Percentiles rank a stretch among this genome's conserved stretches.
phyloP scores from a whole-genome alignment of 2,329 filamentous ascomycete species.

The Aspergillus fructus region DNA sequence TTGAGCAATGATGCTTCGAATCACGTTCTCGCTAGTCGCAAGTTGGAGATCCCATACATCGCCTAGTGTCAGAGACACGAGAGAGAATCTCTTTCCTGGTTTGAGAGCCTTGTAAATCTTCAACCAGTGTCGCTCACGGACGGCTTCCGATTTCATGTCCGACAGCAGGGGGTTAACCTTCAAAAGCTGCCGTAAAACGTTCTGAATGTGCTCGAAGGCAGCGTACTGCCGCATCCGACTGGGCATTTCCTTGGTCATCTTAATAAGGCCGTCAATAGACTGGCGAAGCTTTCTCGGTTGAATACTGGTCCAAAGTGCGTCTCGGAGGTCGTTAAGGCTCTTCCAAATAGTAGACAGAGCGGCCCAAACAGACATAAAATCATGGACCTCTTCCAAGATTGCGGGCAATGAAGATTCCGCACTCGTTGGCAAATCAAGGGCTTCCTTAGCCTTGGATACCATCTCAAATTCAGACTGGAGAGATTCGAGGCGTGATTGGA shows the following conservation, averaged over 20 bases:
- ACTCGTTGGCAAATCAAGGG: slow-evolving; percentile 80
- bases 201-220: slow-evolving; percentile 98
- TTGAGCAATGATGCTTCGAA: slow-evolving; percentile 90
- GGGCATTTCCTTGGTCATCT: slow-evolving; percentile 99
- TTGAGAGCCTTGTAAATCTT: slow-evolving; percentile 97
- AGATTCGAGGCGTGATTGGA: slow-evolving; percentile 80
- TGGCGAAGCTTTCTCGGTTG: slow-evolving; percentile 90
- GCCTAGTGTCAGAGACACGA: slow-evolving; percentile 91
- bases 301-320: slow-evolving; percentile 91
- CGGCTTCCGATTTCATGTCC: slow-evolving; percentile 93
- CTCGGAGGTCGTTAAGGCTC: slow-evolving; percentile 88
- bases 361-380: slow-evolving; percentile 99
- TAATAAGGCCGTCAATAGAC: slow-evolving; percentile 86
- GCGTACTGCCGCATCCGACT: slow-evolving; percentile 98
- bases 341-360: slow-evolving; percentile 95
- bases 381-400: slow-evolving; percentile 91
- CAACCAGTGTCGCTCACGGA: slow-evolving; percentile 93
- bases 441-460: slow-evolving; percentile 95
- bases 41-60: slow-evolving; percentile 98
- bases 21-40: slow-evolving; percentile 78
- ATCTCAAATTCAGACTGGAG: slow-evolving; percentile 87
- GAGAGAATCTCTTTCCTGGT: slow-evolving; percentile 89
- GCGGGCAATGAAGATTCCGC: slow-evolving; percentile 78
- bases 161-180: slow-evolving; percentile 87
- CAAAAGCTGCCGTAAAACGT: slow-evolving; percentile 78